phyloP scores from a whole-genome alignment of 306 rosid genomes.

The Begonia loranthoides region DNA sequence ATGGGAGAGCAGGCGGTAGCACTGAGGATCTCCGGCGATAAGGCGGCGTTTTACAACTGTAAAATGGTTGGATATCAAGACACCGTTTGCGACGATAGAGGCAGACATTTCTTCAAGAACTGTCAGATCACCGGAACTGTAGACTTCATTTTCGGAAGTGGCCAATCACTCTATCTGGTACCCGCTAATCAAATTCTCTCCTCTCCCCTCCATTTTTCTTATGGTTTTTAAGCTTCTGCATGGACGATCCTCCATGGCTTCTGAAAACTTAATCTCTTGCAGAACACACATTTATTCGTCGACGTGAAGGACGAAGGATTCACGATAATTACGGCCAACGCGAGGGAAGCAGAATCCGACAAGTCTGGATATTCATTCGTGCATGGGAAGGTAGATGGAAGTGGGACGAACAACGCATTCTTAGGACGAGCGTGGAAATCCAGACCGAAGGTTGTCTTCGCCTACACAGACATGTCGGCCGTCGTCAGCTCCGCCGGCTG shows the following conservation, averaged over 20 bases:
- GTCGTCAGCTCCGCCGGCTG: slow-evolving; percentile 25
- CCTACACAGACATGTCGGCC: slow-evolving; percentile 21
- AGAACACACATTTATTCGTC: slow-evolving; percentile 25
- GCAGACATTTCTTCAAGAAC: slow-evolving; percentile 30
- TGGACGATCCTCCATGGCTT: no score
- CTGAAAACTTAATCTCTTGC: not conserved
- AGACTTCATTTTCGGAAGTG: slow-evolving; percentile 31
- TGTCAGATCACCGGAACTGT: slow-evolving; percentile 33
- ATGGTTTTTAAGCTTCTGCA: no score
- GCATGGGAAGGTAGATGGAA: slow-evolving; percentile 34
- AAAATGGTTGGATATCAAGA: slow-evolving; percentile 34
- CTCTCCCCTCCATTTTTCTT: not conserved
- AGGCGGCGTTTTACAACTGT: slow-evolving; percentile 25
- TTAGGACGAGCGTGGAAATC: slow-evolving; percentile 52
- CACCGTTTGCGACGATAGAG: slow-evolving; percentile 37
- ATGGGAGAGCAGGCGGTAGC: slow-evolving; percentile 36
- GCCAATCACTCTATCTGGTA: slow-evolving; percentile 34
- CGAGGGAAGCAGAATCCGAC: slow-evolving; percentile 12
- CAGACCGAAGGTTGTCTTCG: slow-evolving; percentile 20
- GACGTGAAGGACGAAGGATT: slow-evolving; percentile 4
- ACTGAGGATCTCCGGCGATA: slow-evolving; percentile 23
- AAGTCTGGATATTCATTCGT: slow-evolving; percentile 31
- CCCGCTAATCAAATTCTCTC: not conserved
- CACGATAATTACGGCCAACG: slow-evolving; percentile 41
- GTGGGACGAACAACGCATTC: slow-evolving; percentile 9